Conservation (phyloP, 495 filamentous ascomycete species). For the Aspergillus asperescens region DNA sequence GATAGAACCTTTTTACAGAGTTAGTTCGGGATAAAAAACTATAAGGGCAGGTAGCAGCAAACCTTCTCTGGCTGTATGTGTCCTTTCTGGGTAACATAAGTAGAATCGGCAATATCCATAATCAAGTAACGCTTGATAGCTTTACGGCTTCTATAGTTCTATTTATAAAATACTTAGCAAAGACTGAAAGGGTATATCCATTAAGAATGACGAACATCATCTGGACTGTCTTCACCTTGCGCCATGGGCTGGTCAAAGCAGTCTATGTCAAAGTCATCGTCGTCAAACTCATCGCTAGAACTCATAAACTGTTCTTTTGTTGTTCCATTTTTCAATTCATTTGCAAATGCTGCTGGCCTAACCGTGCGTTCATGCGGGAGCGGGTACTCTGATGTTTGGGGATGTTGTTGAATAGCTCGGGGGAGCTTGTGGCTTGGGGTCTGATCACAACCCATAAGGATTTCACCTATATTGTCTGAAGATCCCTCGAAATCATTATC, state of each 20-base stretch:
- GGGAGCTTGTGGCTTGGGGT: constrained; percentile 45
- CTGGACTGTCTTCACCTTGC: constrained; percentile 27
- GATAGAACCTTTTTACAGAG: constrained; percentile 57
- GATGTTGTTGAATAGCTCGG: constrained; percentile 11
- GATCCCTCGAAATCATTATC: constrained; percentile 65
- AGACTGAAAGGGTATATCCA: constrained; percentile 29
- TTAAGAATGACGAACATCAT: constrained; percentile 44
- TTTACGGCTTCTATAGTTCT: constrained; percentile 52
- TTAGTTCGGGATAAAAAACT: constrained; percentile 21
- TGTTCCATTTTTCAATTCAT: background rate
- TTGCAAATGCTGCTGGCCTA: background rate
- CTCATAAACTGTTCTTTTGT: constrained; percentile 15
- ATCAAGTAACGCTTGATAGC: constrained; percentile 80
- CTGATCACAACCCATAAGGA: constrained; percentile 37
- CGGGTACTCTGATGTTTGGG: constrained; percentile 4
- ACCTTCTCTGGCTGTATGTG: constrained; percentile 66
- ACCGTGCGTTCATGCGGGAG: background rate
- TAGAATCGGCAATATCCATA: constrained; percentile 60
- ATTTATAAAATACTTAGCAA: constrained; percentile 41
- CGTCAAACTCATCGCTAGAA: constrained; percentile 43
- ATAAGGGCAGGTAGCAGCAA: constrained; percentile 14
- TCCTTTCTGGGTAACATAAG: constrained; percentile 59
- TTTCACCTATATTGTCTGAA: constrained; percentile 36
- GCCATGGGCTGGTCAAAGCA: constrained; percentile 41
- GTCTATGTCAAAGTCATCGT: constrained; percentile 41